Evolutionary conservation across 805 yeast genomes (phyloP), one percentile per base, ranked within the genome.

Genomic region (Candida boleticola): DNA sequence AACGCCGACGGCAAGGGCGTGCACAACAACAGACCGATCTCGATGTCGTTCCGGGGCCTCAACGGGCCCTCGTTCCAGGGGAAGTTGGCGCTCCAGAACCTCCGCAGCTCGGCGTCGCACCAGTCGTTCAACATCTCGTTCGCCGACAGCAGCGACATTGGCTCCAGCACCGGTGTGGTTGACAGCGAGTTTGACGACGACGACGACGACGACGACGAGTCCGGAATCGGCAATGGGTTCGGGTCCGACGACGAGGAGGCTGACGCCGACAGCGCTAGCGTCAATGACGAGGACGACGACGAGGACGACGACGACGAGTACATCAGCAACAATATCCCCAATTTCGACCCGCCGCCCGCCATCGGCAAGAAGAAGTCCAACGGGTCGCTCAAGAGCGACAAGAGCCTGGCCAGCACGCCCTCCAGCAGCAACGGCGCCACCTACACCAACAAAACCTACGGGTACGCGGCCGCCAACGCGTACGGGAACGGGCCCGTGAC

Each of bases 41-140:
- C 74, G 5, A 65, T 73, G 73, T 81, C 87, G 1, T 81, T 80
- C 60, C 74, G 74, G 46, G 89, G 89, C 0, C 57, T 83, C 41
- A 72, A 65, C 41, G 85, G 81, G 0, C 83, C 88, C 1, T 65
- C 78, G 1, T 75, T 80, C 47, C 73, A 73, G 17, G 60, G 65
- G n/a, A 54, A 55, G 25, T 46, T 61, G 9, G 47, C 56, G 3
- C 53, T 57, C 11, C 62, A 58, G 22, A 50, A 57, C 27, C 51
- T 64, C 4, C 54, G 73, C 25, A 55, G 57, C 34, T 58, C 67
- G 11, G 70, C 63, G 21, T 64, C 73, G 7, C 74, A 70, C 42
- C 73, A 69, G 51, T 64, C 69, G 32, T 61, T 70, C 34, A 66
- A 68, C 40, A 51, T 66, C 13, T 64, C 74, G 2, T 67, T 63